Base-by-base conservation (phyloP, 345 rosid species). In the Chamaenerion angustifolium region DNA sequence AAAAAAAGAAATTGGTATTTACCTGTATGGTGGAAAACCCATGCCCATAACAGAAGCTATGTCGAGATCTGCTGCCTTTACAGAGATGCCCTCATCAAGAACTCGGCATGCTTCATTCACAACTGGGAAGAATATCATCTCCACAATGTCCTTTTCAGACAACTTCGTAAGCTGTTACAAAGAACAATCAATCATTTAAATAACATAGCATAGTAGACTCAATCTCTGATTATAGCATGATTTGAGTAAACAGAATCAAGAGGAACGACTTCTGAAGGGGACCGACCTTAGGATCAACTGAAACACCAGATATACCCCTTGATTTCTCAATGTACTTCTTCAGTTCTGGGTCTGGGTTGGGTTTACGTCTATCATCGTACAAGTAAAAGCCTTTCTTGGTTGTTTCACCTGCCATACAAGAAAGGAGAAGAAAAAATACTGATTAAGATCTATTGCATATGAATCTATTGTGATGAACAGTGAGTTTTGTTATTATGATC, bases 1-100 rank as follows among this genome's bases (percentile, higher is more conserved):
- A 49, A 0, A 27, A 10, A 27, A 6, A n/a, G n/a, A n/a, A n/a
- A n/a, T n/a, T 23, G 14, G 15, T 3, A 18, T 8, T 50, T 17
- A 87, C 99, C 99, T 81, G 71, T 80, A 88, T 49, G 86, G 78
- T 58, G 99, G 99, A 57, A 93, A 88, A 31, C 99, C 99, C 99
- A 82, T 88, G 70, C 99, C 99, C 76, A 93, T 71, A 48, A 93
- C 71, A 45, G 79, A 69, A 46, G 95, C 79, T 55, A 93, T 72
- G 79, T 93, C 99, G 37, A 88, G 86, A 68, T 93, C 96, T 3
- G 94, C 81, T 59, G 94, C 95, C 76, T 93, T 88, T 46, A 85
- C 99, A 51, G 82, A 88, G 57, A 93, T 85, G n/a, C 99, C 95
- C 71, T 93, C 99, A 0, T 85, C 95, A 19, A 82, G 79, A 42